Conservation (phyloP, 495 filamentous ascomycete genomes). For the Barbatosphaeria neglecta region DNA sequence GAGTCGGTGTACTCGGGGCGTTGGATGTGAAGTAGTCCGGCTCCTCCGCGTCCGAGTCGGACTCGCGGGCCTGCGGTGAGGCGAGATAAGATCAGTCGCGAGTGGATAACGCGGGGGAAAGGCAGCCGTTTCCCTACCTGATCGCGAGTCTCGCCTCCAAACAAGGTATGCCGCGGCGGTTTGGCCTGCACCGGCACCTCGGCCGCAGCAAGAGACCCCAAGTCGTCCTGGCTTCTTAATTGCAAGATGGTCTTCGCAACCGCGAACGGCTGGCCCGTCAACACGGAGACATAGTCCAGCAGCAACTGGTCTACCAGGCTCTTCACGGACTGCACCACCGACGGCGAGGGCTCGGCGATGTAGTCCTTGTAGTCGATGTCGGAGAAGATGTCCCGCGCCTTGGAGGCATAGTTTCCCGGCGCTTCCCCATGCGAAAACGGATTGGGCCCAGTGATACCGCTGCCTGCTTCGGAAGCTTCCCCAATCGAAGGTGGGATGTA, state of each 20-base stretch:
- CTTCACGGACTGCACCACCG: constrained; percentile 57
- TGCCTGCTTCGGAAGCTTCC: constrained; percentile 29
- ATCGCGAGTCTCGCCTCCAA: constrained; percentile 16
- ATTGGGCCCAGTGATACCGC: constrained; percentile 27
- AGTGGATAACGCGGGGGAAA: neutral
- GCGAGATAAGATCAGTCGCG: constrained; percentile 2
- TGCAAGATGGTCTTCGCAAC: constrained; percentile 91
- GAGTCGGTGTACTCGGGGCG: constrained; percentile 47
- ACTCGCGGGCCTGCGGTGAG: constrained; percentile 28
- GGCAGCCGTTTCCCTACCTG: constrained; percentile 26
- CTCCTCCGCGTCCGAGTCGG: constrained; percentile 67
- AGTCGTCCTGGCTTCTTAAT: constrained; percentile 46
- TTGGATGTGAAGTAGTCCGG: constrained; percentile 75
- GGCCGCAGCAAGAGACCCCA: constrained; percentile 17
- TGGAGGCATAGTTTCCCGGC: constrained; percentile 50
- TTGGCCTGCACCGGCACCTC: constrained; percentile 15
- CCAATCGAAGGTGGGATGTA: constrained; percentile 80
- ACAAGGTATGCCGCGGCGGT: constrained; percentile 24
- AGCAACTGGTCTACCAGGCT: constrained; percentile 65
- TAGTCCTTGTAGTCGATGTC: constrained; percentile 87
- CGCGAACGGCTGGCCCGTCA: constrained; percentile 92
- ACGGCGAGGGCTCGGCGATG: constrained; percentile 63
- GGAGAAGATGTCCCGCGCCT: constrained; percentile 70
- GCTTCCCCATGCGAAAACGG: constrained; percentile 36
- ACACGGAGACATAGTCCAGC: constrained; percentile 72